Conservation (phyloP, 23 red algal species). For the Gracilaria gracilis region DNA sequence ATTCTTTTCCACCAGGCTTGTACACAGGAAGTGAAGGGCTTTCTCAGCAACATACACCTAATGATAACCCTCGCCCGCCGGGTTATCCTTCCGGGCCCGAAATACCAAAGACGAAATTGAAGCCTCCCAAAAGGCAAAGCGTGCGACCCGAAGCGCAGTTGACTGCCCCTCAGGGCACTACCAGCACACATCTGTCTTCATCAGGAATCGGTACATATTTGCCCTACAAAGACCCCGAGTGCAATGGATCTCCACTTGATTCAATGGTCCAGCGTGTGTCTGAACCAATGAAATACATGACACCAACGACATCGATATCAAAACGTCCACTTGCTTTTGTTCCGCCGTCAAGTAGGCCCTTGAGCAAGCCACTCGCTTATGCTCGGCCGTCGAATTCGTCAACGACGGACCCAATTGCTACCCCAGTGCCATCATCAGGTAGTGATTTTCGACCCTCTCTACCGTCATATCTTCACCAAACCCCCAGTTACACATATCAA, state of each 20-base stretch:
- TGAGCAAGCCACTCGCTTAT: not conserved
- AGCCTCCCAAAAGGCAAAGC: not conserved
- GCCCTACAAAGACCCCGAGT: not conserved
- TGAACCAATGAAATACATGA: not conserved
- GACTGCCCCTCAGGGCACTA: not conserved
- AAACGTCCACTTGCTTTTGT: slow-evolving; percentile 17
- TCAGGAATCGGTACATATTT: not conserved
- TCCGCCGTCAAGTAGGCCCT: not conserved
- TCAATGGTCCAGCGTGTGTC: not conserved
- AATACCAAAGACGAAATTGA: not conserved
- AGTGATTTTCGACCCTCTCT: not conserved
- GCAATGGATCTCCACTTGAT: not conserved
- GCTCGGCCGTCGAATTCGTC: not conserved
- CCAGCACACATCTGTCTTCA: not conserved
- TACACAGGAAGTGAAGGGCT: not conserved
- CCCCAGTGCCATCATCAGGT: not conserved
- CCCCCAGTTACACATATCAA: not conserved
- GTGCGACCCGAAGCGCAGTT: not conserved
- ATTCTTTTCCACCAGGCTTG: not conserved
- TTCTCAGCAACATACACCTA: not conserved
- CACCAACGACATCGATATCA: not conserved
- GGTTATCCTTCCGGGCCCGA: slow-evolving; percentile 2
- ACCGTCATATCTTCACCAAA: not conserved
- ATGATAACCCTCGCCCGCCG: slow-evolving; percentile 3
- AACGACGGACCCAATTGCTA: not conserved